Evolutionary conservation across 805 yeast genomes (phyloP).

Genomic region (Candida nemodendra): DNA sequence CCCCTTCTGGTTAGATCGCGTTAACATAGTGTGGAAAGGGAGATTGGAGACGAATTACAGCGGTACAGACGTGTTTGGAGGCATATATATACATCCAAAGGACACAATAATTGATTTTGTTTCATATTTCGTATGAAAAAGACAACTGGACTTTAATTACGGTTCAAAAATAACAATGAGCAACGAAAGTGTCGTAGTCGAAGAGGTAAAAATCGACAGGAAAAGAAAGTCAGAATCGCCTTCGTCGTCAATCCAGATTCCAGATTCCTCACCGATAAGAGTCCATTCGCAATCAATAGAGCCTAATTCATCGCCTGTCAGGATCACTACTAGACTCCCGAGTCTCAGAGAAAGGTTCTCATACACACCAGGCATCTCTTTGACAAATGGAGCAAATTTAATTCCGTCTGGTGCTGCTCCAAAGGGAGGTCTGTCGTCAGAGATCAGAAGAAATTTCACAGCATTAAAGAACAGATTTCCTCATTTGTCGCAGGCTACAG

Average conservation of each 20-base stretch:
- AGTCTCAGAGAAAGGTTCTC: constrained; percentile 43
- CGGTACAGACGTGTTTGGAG: too few relatives aligned
- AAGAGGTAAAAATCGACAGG: constrained; percentile 8
- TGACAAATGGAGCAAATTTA: constrained; percentile 1
- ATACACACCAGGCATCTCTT: constrained; percentile 26
- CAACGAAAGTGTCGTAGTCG: constrained; percentile 16
- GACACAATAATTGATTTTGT: too few relatives aligned
- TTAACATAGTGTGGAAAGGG: too few relatives aligned
- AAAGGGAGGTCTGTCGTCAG: constrained; percentile 21
- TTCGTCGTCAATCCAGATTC: constrained; percentile 43
- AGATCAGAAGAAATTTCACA: constrained; percentile 28
- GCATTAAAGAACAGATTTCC: constrained; percentile 35
- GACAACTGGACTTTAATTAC: too few relatives aligned
- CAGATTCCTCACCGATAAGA: constrained; percentile 44
- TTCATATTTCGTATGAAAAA: too few relatives aligned
- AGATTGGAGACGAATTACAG: too few relatives aligned
- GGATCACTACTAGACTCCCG: constrained; percentile 26
- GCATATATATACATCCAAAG: too few relatives aligned
- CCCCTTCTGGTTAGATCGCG: too few relatives aligned
- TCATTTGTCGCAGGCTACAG: constrained; percentile 26
- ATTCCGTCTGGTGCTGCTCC: constrained; percentile 4
- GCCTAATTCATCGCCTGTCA: constrained; percentile 24
- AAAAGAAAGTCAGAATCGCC: constrained; percentile 4
- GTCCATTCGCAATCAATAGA: constrained; percentile 10
- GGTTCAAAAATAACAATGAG: too few relatives aligned